Base-by-base conservation (phyloP, 2,329 filamentous ascomycete genomes). In the Alternaria sp. region DNA sequence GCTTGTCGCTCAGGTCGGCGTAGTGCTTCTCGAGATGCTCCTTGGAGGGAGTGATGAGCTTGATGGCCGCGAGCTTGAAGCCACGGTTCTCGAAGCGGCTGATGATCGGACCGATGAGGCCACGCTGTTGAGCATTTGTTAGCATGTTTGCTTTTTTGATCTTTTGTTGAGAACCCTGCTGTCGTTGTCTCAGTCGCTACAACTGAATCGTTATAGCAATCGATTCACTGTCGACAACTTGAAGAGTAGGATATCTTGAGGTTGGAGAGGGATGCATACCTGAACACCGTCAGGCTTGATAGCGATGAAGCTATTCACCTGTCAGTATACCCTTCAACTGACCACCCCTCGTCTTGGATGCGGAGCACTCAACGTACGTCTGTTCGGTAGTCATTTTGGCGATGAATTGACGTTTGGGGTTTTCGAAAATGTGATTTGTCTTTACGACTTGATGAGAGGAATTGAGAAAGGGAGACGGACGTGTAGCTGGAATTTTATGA, bases 281-380 rank as follows among this genome's bases (percentile, higher is more conserved):
- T 97, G 95, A 84, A 98, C 95, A 82, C 95, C 95, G 85, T 98
- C 95, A 76, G 94, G 95, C 93, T 99, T 99, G 88, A 99, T 92
- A 80, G 95, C 95, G 88, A 98, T 98, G 91, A 98, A 98, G 86
- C 94, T 98, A 77, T 72, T 58, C 62, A 72, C 55, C 61, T 59
- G 66, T 74, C 57, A 76, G 72, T 65, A 63, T 54, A 51, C 36
- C 44, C 58, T 36, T 53, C 17, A 26, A 24, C 31, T 50, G 23
- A 24, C 31, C 45, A 17, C 9, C 44, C 52, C 41, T 31, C 45
- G 29, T 24, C 24, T 17, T 39, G 28, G 21, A 29, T 17, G 34
- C 11, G 37, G 37, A 40, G 21, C 10, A 40, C 11, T n/a, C 0
- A 14, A 84, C 90, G 82, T 83, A 96, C 92, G 93, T 97, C 86